These are phyloP conservation scores for Nitzschia putrida DNA, from an alignment of 108 stramenopile genomes.

Conservation along the genomic window DNA sequence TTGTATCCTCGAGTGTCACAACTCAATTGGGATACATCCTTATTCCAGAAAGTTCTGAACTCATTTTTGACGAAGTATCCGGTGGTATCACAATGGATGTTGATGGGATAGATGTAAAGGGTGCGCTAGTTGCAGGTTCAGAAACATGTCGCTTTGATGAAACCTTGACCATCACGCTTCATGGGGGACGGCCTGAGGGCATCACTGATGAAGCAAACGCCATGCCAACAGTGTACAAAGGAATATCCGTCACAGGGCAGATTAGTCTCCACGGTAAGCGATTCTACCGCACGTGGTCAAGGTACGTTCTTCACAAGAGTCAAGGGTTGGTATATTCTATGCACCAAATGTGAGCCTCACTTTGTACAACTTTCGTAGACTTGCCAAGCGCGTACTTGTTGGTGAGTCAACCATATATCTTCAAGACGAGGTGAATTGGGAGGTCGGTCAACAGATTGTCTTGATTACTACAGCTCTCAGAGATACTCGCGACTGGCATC, in stretches of 20 bases:
- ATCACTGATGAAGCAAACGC: not conserved
- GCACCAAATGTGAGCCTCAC: not conserved
- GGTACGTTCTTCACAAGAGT: not conserved
- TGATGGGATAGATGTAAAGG: constrained; percentile 31
- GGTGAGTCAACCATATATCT: constrained; percentile 28
- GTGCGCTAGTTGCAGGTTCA: constrained; percentile 35
- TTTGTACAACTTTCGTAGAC: not conserved
- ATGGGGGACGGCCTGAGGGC: not conserved
- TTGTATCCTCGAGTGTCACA: not conserved
- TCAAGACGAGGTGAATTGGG: constrained; percentile 53
- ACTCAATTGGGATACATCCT: not conserved
- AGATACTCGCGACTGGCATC: constrained; percentile 1
- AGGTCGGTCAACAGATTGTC: constrained; percentile 42
- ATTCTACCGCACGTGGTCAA: constrained; percentile 3
- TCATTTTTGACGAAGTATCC: constrained; percentile 43
- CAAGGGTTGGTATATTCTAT: not conserved
- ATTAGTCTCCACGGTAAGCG: constrained; percentile 48
- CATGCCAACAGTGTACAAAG: constrained; percentile 27
- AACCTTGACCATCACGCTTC: constrained; percentile 13
- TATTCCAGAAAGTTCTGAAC: constrained; percentile 22
- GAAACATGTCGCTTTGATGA: constrained; percentile 40
- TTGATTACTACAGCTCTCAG: constrained; percentile 33
- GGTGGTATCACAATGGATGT: constrained; percentile 34
- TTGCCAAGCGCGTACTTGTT: not conserved
- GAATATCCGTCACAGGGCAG: constrained; percentile 43